Conservation (phyloP, 1,284 basidiomycete species). For the Irpex lacteus region DNA sequence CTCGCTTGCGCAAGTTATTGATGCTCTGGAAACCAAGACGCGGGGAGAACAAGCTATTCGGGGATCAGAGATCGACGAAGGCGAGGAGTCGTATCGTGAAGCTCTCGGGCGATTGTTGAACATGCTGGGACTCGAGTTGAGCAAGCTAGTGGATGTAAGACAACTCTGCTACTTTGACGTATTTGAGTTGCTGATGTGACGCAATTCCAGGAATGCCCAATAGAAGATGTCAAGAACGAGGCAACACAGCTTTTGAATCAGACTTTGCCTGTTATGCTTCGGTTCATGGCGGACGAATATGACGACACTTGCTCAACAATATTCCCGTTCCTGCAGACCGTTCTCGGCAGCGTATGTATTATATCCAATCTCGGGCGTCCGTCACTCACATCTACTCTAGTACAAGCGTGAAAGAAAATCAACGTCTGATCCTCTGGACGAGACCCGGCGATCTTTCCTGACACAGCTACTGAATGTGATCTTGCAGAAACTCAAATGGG, state of each 20-base stretch:
- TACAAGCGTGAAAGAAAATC: slow-evolving; percentile 79
- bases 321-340: slow-evolving; percentile 74
- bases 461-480: slow-evolving; percentile 78
- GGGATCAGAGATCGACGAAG: slow-evolving; percentile 68
- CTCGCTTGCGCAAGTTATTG: slow-evolving; percentile 78
- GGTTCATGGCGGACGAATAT: slow-evolving; percentile 87
- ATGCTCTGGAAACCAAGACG: slow-evolving; percentile 78
- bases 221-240: slow-evolving; percentile 63
- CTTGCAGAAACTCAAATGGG: slow-evolving; percentile 92
- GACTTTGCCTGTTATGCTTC: slow-evolving; percentile 80
- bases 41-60: slow-evolving; percentile 64
- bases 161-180: slow-evolving; percentile 8
- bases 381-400: slow-evolving; percentile 33
- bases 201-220: slow-evolving; percentile 52
- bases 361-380: not conserved
- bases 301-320: slow-evolving; percentile 86
- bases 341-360: slow-evolving; percentile 70
- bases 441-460: slow-evolving; percentile 79
- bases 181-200: slow-evolving; percentile 7
- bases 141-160: slow-evolving; percentile 81
- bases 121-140: slow-evolving; percentile 79
- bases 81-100: slow-evolving; percentile 85
- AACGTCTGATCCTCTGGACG: slow-evolving; percentile 64
- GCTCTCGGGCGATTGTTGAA: slow-evolving; percentile 86
- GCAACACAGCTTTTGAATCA: slow-evolving; percentile 69